Base-by-base conservation (phyloP, 169 alveolate genomes). In the Ichthyophthirius multifiliis region DNA sequence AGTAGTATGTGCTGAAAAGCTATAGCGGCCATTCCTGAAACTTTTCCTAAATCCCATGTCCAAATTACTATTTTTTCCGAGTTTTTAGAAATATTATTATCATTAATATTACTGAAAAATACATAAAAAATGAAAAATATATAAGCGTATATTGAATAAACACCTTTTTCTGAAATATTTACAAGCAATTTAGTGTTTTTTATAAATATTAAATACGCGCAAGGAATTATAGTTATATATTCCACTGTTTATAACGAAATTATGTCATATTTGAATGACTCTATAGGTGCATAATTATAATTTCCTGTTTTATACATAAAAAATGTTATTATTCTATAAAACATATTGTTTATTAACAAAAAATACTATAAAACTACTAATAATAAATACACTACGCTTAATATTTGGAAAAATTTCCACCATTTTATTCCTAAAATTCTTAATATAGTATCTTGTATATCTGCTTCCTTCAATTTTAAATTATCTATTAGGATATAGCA, bases 401-500 rank as follows among this genome's bases (percentile, higher is more conserved):
- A 27, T 18, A 55, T 55, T 27, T 55, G 31, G 39, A 55, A 55
- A 6, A 55, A 55, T 27, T 55, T 55, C 71, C 71, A 55, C 71
- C 71, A 55, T 55, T 27, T 55, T 27, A 55, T 55, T 16, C 71
- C 71, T 27, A 55, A 55, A 10, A 55, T 55, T 55, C 71, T 55
- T 23, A 27, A 18, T 55, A 55, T 55, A 15, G 41, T 20, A 55
- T 55, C 71, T 20, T 34, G 31, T 15, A 55, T 39, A 7, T 55
- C 71, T 1, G 10, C 31, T 55, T 55, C 71, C 31, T 55, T 55
- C 31, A 39, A 39, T 27, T 55, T 55, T 55, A 55, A 27, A 23
- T 55, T 55, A 15, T 18, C 71, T 4, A 55, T 39, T 27, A 55
- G 31, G 23, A 55, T 55, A 0, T 39, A 34, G 31, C 71, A 55